Base-by-base conservation (phyloP, 2,329 filamentous ascomycete genomes). In the Phialophora macrospora region DNA sequence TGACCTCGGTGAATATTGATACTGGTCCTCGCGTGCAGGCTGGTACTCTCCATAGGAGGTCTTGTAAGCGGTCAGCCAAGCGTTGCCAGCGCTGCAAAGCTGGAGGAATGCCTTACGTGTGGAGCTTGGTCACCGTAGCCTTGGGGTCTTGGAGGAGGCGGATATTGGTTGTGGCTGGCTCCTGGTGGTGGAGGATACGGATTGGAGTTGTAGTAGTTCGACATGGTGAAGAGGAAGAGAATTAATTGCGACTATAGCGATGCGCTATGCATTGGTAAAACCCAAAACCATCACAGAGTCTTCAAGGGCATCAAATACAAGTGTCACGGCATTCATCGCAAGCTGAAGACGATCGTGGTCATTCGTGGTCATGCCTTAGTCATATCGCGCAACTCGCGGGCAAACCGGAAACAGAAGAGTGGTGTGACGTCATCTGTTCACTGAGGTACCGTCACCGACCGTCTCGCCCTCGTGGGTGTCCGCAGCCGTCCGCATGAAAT, bases 381-480 rank as follows among this genome's bases (percentile, higher is more conserved):
- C 61, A 63, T 63, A 51, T 63, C 41, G 61, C 61, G 41, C 61
- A 63, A 51, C 44, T 6, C 34, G 32, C 20, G 30, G 54, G 44
- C 61, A 32, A 55, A 44, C 22, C 54, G 54, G 30, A 46, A 46
- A 55, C 8, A 6, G 49, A 28, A 11, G 20, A 20, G 32, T 5
- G n/a, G 30, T 32, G 49, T 63, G 61, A 63, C 55, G 26, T 57
- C 77, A n/a, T 71, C 72, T 7, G 76, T 72, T 8, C 24, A 46
- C 0, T 6, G n/a, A n/a, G n/a, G n/a, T n/a, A n/a, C n/a, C n/a
- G n/a, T n/a, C n/a, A n/a, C n/a, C n/a, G n/a, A n/a, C 22, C 4
- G 1, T 20, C 4, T 44, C 52, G 28, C 24, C 3, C n/a, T n/a
- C n/a, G n/a, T n/a, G n/a, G n/a, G 24, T 30, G 20, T 12, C 9